Percentiles rank a stretch among this genome's conserved stretches.
These are phyloP conservation scores for Apophysomyces trapeziformis DNA, from an alignment of 371 early-diverging fungal species.

Conservation along the genomic window DNA sequence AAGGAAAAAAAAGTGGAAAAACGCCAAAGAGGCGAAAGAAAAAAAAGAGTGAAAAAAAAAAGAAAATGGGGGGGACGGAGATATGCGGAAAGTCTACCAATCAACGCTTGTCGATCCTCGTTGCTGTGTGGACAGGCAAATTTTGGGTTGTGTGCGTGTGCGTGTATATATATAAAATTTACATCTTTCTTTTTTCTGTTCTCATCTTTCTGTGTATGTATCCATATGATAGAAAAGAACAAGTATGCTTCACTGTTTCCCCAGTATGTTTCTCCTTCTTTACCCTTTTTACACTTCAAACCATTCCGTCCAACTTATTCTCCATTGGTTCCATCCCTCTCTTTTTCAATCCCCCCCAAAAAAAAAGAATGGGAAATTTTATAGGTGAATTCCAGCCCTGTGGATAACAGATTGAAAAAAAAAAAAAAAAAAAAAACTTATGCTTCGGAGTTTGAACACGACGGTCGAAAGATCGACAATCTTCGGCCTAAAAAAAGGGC, in stretches of 20 bases:
- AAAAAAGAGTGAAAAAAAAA: constrained; percentile 15
- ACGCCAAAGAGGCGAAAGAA: constrained; percentile 10
- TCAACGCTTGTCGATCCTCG: constrained; percentile 35
- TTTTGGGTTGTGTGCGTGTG: constrained; percentile 7
- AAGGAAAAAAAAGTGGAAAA: background rate
- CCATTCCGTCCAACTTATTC: background rate
- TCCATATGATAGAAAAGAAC: too few species aligned
- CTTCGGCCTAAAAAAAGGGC: background rate
- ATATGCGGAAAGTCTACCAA: constrained; percentile 24
- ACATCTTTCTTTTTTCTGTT: background rate
- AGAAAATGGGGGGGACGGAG: constrained; percentile 17
- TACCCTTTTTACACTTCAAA: background rate
- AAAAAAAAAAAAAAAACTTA: background rate
- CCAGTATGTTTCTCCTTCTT: background rate
- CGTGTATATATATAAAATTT: background rate
- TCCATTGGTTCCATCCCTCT: background rate
- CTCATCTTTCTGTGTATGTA: background rate
- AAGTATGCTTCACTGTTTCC: too few species aligned
- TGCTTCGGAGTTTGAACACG: background rate
- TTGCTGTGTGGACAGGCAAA: too few species aligned
- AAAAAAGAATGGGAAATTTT: background rate
- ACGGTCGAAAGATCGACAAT: constrained; percentile 1
- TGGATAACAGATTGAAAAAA: background rate
- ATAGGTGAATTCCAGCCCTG: background rate
- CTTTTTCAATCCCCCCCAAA: background rate